Percentiles rank a stretch among this genome's conserved stretches.
Evolutionary conservation across 2,329 filamentous ascomycete species (phyloP).

Genomic region (Curvularia verruculosa): DNA sequence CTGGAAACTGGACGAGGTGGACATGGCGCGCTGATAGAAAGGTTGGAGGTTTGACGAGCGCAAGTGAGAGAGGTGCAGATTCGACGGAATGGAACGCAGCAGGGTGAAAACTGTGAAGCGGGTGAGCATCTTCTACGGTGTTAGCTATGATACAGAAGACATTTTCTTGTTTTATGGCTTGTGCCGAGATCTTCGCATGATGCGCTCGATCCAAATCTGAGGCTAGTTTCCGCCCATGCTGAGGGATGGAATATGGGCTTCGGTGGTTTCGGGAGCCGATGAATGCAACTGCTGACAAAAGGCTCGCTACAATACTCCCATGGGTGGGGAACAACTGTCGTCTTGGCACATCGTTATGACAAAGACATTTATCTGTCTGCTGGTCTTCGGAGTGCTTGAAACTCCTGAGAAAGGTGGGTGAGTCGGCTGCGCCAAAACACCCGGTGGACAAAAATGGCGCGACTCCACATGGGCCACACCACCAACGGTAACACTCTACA

Average conservation of each 20-base stretch:
- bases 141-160: not conserved
- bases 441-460: too few species aligned
- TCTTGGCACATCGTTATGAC: not conserved
- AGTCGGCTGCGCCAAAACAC: too few species aligned
- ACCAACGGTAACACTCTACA: too few species aligned
- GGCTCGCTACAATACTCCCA: not conserved
- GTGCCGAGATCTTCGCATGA: not conserved
- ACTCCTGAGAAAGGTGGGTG: not conserved
- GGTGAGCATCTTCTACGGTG: constrained; percentile 10
- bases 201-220: not conserved
- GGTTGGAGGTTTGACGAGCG: constrained; percentile 4
- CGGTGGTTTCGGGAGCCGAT: constrained; percentile 4
- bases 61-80: constrained; percentile 6
- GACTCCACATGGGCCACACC: too few species aligned
- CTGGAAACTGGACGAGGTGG: constrained; percentile 28
- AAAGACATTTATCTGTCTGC: not conserved
- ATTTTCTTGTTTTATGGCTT: not conserved
- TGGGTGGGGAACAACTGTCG: not conserved
- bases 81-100: constrained; percentile 9
- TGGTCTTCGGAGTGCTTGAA: not conserved
- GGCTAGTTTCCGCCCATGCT: not conserved
- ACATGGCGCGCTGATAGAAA: constrained; percentile 30
- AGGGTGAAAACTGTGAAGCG: constrained; percentile 11
- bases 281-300: constrained; percentile 3
- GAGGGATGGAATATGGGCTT: not conserved